These are phyloP conservation scores for Wilcoxina mikolae DNA, from an alignment of 495 filamentous ascomycete genomes.

Conservation along the genomic window DNA sequence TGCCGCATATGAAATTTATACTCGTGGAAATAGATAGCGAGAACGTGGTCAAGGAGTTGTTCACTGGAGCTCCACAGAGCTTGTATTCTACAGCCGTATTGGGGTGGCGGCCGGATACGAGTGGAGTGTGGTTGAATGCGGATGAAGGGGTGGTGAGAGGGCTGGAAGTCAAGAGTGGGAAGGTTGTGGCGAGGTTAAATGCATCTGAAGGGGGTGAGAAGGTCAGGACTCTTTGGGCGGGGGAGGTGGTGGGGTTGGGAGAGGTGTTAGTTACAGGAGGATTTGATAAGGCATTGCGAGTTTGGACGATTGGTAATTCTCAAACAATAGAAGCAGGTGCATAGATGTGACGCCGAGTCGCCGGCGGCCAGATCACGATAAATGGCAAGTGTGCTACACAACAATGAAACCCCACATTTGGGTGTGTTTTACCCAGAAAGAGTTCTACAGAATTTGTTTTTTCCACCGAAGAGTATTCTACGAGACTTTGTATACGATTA, in stretches of 20 bases:
- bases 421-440: no score
- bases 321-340: no score
- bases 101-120: conserved; percentile 50
- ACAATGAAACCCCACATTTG: no score
- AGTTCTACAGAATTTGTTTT: no score
- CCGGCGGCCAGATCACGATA: no score
- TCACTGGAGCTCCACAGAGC: conserved; percentile 51
- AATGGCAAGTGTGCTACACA: no score
- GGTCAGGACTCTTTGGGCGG: conserved; percentile 51
- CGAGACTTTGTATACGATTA: no score
- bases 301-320: conserved; percentile 44
- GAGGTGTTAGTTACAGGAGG: conserved; percentile 55
- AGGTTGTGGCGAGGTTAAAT: conserved; percentile 37
- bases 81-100: conserved; percentile 51
- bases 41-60: conserved; percentile 44
- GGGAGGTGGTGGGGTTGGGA: conserved; percentile 34
- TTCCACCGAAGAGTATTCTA: no score
- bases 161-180: conserved; percentile 47
- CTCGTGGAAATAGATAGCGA: conserved; percentile 48
- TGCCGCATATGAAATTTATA: conserved; percentile 53
- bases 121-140: conserved; percentile 53
- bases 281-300: conserved; percentile 49
- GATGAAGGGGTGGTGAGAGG: conserved; percentile 54
- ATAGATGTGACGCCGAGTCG: no score
- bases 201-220: conserved; percentile 45